Base-by-base conservation (phyloP, 257 asterid genomes). In the Prunella vulgaris region DNA sequence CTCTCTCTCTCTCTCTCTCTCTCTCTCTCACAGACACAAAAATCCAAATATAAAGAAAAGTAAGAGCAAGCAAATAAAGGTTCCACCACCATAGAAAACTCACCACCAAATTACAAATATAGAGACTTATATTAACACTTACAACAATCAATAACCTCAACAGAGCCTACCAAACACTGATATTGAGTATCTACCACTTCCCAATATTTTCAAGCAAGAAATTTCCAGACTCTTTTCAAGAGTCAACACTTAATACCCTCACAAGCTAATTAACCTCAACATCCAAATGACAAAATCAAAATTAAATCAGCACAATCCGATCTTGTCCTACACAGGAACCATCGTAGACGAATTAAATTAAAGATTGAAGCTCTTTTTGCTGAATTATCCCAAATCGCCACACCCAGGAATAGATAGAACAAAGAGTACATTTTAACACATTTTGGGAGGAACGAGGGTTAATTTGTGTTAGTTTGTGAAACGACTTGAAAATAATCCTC, bases 1-100 rank as follows among this genome's bases (percentile, higher is more conserved):
- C n/a, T n/a, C n/a, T n/a, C n/a, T 20, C 69, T 58, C 65, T 51
- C 79, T 71, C 69, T 66, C 73, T 60, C 59, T 67, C 74, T 24
- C 46, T 13, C 51, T 3, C 51, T 0, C 51, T 0, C 51, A 4
- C 5, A 42, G 7, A 13, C 64, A 4, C 21, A 10, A 21, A 48
- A 46, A 54, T 18, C 56, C 42, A 49, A 17, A 64, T 38, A 10
- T 38, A 60, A 10, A 2, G 25, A 10, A 32, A 10, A 46, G 53
- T 46, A 46, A 46, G 53, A 46, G 20, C 20, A 46, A 46, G 53
- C 53, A 46, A 46, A 46, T 46, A 46, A 40, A 72, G 44, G 37
- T 15, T 32, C 38, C 40, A 59, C n/a, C n/a, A n/a, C n/a, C 46
- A 3, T 21, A 18, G 25, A 21, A 54, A 48, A 71, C 28, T 4